Base-by-base conservation (phyloP, 2,329 filamentous ascomycete species). In the Pestalotiopsis sp. region DNA sequence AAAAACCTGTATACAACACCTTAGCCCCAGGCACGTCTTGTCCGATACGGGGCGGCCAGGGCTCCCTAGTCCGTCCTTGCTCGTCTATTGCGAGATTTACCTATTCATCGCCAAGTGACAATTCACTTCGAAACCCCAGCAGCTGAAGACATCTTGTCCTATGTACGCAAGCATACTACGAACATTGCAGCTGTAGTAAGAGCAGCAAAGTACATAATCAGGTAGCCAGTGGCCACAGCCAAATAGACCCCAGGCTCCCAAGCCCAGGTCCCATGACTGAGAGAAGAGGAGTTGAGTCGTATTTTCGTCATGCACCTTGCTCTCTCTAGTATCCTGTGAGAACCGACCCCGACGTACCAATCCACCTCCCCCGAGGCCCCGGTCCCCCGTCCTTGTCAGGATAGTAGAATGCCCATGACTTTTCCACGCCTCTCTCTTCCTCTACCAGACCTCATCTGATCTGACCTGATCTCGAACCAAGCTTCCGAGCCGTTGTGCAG, bases 1-100 rank as follows among this genome's bases (percentile, higher is more conserved):
- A 20, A 45, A 31, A 66, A 17, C n/a, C 36, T 66, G 52, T 25
- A 45, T 45, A 45, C 63, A 66, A 14, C 41, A 45, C 17, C 45
- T 36, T 25, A 23, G 27, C 36, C 45, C 23, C 45, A 38, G 31
- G 52, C 52, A 45, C 63, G 52, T 66, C 23, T 25, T 36, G 20
- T 57, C 49, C 41, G 31, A 66, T n/a, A 66, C 63, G 63, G 41
- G 64, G 64, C 64, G 14, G 56, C 66, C 57, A 67, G 66, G 64
- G 56, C 64, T 66, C 56, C 64, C 52, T 39, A 27, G 52, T 60
- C 39, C 36, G 41, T 61, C 66, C 66, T 63, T 67, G 57, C 57
- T 62, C 59, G 57, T 67, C 58, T 38, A 45, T 59, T 60, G 56
- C 60, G 38, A 66, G 17, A 52, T 52, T 66, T 59, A 36, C 31